Evolutionary conservation across 768 basidiomycete genomes (phyloP), one percentile per base, ranked within the genome.

Genomic region (Leccinum pellstonianum): DNA sequence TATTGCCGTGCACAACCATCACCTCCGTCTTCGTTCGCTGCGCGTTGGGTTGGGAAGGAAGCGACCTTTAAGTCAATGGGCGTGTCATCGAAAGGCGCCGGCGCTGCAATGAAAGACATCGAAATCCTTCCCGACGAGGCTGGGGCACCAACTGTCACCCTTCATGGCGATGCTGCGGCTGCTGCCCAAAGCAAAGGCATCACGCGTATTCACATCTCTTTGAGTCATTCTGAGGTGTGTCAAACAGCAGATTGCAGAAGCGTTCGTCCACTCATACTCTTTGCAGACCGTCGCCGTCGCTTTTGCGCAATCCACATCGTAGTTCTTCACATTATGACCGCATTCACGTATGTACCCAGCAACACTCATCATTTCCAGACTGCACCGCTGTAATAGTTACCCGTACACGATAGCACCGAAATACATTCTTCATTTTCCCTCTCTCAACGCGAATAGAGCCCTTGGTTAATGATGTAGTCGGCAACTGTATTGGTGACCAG

Each of bases 11-110:
- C 83, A n/a, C 94, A 98, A 68, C 88, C 96, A 3, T 91, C 91
- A 52, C 86, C 92, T 17, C 75, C 83, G 1, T 90, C 97, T 8
- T 98, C 96, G 2, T 95, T 97, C 70, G 96, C 97, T 21, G 95
- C 91, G 37, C 90, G 95, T 57, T 99, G 97, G 96, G 91, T 85
- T 29, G 96, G 93, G 54, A 99, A 98, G 77, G 97, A 98, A 74
- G 96, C 95, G 3, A 86, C 90, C 56, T 98, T 98, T 87, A 98
- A 98, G 79, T 91, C 94, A 5, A 83, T 99, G 1, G 91, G 93
- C 21, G 89, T 94, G 48, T 77, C 87, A 19, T 94, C 92, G 4
- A 90, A 93, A 75, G 97, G 97, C 41, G 96, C 95, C 11, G 91
- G 85, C 6, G 95, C 97, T 17, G 81, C 89, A n/a, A 88, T 98